Evolutionary conservation across 2,329 filamentous ascomycete genomes (phyloP), one percentile per base, ranked within the genome.

Genomic region (Penicillium palitans): DNA sequence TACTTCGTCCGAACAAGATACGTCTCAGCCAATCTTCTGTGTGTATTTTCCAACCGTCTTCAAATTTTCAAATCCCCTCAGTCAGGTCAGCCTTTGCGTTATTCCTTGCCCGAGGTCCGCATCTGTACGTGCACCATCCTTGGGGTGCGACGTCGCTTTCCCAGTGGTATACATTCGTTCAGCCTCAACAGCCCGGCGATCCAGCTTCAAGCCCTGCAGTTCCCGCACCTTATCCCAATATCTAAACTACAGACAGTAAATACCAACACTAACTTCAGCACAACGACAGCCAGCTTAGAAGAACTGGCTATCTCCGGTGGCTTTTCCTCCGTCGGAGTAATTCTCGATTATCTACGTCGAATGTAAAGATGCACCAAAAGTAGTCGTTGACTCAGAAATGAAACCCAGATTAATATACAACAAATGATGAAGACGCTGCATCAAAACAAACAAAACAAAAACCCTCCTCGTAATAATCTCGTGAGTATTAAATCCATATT

Each of bases 401-500:
- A 35, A 54, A 54, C 7, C 2, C 6, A 17, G 9, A 17, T 17
- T 53, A 57, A 41, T 46, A 17, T 54, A 53, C 55, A 57, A 7
- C 15, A 12, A 24, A 40, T 15, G 25, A 37, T 15, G 6, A 47
- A 35, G 3, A 29, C 42, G 42, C 42, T 39, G 48, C 15, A 6
- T 24, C n/a, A 13, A 54, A 21, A 21, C 8, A 39, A 41, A 35
- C 6, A 37, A 41, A 49, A 25, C 12, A 41, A 41, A 27, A 48
- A 31, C 7, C 41, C 50, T 41, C 37, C 49, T 13, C 42, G 21
- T 33, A 46, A 13, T 45, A 13, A 39, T 35, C 0, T 27, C n/a
- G 15, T 41, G 6, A 3, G 10, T 24, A 12, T 66, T 62, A 78
- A 57, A 79, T 66, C 66, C 72, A 81, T 41, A 82, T 73, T n/a